These are phyloP conservation scores for Oryza coarctata DNA, from an alignment of 176 grass and related monocot species.

Conservation along the genomic window DNA sequence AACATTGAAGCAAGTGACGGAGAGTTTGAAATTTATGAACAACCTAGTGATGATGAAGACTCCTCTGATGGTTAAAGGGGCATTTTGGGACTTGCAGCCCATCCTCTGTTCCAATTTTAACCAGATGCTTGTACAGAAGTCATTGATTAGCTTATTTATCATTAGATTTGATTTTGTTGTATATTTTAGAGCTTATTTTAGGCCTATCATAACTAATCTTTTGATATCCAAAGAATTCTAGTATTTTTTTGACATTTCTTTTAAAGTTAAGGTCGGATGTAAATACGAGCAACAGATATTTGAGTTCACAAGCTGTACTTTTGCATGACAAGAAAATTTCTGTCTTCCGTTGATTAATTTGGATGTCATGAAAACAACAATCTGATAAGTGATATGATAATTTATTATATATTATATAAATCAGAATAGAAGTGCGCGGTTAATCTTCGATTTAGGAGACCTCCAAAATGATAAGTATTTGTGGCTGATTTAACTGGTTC, in stretches of 20 bases:
- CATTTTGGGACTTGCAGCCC: background rate
- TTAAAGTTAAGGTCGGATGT: too few relatives aligned
- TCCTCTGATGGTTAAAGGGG: slow-evolving; percentile 29
- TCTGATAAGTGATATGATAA: background rate
- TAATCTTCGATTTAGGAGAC: background rate
- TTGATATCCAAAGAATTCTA: background rate
- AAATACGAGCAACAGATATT: too few relatives aligned
- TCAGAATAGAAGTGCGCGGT: background rate
- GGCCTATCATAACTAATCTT: background rate
- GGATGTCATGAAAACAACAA: background rate
- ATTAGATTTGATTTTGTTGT: background rate
- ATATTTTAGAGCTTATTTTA: background rate
- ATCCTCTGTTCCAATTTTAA: slow-evolving; percentile 9
- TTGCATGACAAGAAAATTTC: background rate
- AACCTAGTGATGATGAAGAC: slow-evolving; percentile 63
- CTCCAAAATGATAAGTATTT: background rate
- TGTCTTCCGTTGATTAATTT: background rate
- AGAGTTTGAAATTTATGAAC: slow-evolving; percentile 86
- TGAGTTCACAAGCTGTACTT: too few relatives aligned
- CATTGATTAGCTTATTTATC: background rate
- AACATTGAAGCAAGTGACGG: slow-evolving; percentile 54
- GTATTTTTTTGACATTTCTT: too few relatives aligned
- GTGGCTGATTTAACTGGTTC: too few relatives aligned
- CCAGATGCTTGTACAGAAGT: background rate
- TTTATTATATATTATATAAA: background rate